Evolutionary conservation across 768 basidiomycete species (phyloP), one percentile per base, ranked within the genome.

Genomic region (Tulasnella sp.): DNA sequence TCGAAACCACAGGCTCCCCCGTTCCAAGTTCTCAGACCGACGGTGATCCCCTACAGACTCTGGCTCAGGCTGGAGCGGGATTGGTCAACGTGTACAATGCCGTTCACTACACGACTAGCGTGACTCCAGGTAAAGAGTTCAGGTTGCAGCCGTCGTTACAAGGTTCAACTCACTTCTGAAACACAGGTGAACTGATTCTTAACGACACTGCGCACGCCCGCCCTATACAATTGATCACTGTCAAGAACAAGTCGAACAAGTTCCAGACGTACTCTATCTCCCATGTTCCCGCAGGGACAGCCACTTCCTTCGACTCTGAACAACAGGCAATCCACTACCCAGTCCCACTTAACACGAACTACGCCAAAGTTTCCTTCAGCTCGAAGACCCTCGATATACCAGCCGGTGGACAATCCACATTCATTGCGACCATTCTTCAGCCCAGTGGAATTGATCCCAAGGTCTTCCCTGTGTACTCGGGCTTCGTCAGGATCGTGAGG

Each of bases 271-370:
- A 87, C 82, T 85, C 81, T n/a, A 77, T 91, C 22, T 83, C 80
- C 11, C 89, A 91, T 79, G 81, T 87, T 1, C 87, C 89, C 22
- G 89, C 89, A 45, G 88, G 87, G 3, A 89, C 89, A 7, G 86
- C 87, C 14, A 76, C 86, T 37, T 87, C 88, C 0, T 70, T 49
- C 85, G 84, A 82, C 14, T 83, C 84, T 0, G 83, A 83, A 64
- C 85, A 85, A 81, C 81, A 70, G 29, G 69, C 86, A 0, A 82
- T 83, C 4, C 79, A 83, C 52, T 87, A 87, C 15, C 89, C 90
- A 2, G 86, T 89, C 0, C 88, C 88, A 7, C 82, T 89, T 68
- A 83, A 86, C 7, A 81, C 82, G 36, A 39, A 72, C 25, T 82
- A 83, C 52, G 89, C 89, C 8, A 83, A 81, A 0, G 87, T 90